phyloP scores from a whole-genome alignment of 1,284 basidiomycete genomes.

The Microbotryum scabiosae region DNA sequence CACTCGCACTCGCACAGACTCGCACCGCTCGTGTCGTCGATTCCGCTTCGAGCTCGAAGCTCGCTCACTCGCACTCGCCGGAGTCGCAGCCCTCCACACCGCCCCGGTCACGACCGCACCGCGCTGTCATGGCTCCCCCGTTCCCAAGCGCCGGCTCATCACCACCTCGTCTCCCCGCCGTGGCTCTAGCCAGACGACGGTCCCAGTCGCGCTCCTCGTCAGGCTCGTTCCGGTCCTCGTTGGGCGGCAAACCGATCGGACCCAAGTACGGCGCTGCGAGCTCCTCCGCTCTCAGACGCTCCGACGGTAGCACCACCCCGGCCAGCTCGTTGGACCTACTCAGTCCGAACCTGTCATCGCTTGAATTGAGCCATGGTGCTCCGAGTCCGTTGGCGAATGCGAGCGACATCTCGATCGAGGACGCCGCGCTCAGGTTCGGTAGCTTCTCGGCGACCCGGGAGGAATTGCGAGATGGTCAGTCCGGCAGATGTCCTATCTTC shows the following conservation, averaged over 20 bases:
- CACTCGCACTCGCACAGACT: too few relatives aligned
- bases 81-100: too few relatives aligned
- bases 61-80: too few relatives aligned
- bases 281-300: constrained; percentile 1
- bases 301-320: neutral
- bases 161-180: too few relatives aligned
- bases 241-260: constrained; percentile 21
- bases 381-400: constrained; percentile 7
- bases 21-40: too few relatives aligned
- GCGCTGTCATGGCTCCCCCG: too few relatives aligned
- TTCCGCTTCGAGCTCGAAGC: too few relatives aligned
- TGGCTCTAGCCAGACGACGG: too few relatives aligned
- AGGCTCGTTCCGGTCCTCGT: constrained; percentile 9
- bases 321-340: neutral
- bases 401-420: constrained; percentile 1
- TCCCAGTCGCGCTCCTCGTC: neutral
- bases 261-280: neutral
- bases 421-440: constrained; percentile 9
- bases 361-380: neutral
- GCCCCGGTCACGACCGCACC: too few relatives aligned
- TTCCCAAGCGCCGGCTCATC: too few relatives aligned
- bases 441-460: constrained; percentile 26
- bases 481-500: too few relatives aligned
- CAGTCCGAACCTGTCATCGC: neutral
- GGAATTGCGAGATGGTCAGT: constrained; percentile 28